A percentile compares a stretch with the other conserved stretches of the same genome.
phyloP scores from a whole-genome alignment of 2,329 filamentous ascomycete genomes.

The Nothophoma quercina region DNA sequence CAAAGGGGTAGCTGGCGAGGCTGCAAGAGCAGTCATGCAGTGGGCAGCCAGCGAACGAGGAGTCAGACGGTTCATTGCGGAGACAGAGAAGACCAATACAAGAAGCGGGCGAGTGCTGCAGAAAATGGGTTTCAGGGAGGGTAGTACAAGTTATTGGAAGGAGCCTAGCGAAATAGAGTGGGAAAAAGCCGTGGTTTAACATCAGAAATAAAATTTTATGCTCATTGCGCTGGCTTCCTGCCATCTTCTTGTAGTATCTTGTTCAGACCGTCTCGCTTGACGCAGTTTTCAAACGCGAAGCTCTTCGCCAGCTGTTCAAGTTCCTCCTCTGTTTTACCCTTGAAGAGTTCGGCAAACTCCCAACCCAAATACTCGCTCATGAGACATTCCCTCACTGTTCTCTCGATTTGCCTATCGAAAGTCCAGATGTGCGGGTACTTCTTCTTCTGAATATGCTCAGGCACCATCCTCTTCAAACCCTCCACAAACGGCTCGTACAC shows the following conservation, averaged over 20 bases:
- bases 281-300: not conserved
- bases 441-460: not conserved
- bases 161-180: constrained; percentile 24
- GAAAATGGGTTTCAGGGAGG: constrained; percentile 36
- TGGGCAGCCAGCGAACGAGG: constrained; percentile 21
- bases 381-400: not conserved
- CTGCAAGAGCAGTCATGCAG: constrained; percentile 27
- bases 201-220: too few relatives aligned
- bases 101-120: constrained; percentile 33
- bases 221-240: too few relatives aligned
- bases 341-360: not conserved
- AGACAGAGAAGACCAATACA: constrained; percentile 31
- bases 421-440: constrained; percentile 1
- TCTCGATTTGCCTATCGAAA: not conserved
- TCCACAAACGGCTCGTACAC: constrained; percentile 20
- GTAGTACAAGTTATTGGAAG: constrained; percentile 25
- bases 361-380: not conserved
- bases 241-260: not conserved
- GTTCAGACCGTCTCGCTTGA: not conserved
- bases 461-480: constrained; percentile 1
- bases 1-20: constrained; percentile 25
- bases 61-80: constrained; percentile 27
- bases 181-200: constrained; percentile 16
- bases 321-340: not conserved
- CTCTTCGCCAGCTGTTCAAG: not conserved